Evolutionary conservation across 768 basidiomycete genomes (phyloP), one percentile per base, ranked within the genome.

Genomic region (Crucibulum laeve): DNA sequence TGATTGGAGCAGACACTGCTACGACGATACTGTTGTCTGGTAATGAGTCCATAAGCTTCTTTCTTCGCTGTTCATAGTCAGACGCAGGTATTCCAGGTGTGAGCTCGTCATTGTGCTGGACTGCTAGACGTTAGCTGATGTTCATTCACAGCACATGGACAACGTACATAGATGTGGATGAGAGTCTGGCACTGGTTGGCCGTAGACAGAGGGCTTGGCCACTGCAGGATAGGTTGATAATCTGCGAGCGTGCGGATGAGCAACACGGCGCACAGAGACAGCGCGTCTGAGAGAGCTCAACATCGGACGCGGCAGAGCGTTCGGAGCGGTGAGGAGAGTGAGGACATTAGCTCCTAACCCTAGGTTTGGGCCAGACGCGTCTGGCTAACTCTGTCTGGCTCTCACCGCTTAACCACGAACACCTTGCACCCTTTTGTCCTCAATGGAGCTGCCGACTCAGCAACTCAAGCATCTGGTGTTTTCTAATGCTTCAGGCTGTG

Each of bases 81-180:
- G 72, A 65, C 10, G 69, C 65, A 1, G 82, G 69, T 47, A 97
- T 90, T 22, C 92, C 92, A 1, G 89, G 85, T 0, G 91, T 95
- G 21, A 91, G 28, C 11, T 37, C 67, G 46, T 96, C 89, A 45
- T 78, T 68, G 1, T 71, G 63, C 42, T 65, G 57, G 30, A 91
- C 77, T 84, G 37, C 42, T 13, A 3, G 5, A 25, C 34, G 23
- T n/a, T 28, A 34, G 42, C 15, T 40, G 26, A 26, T 11, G 15
- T 18, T 32, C 19, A 14, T 23, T 34, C 23, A 26, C 30, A 17
- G 39, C 26, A 33, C 21, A 33, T 43, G 25, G 43, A 25, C 7
- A 13, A 67, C 75, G 50, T 47, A 84, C 83, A 52, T 22, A 96
- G 77, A 63, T 95, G 90, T 1, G 91, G 85, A 59, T 96, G 93